Base-by-base conservation (phyloP, 1,284 basidiomycete species). In the Boletellus deceptivus region DNA sequence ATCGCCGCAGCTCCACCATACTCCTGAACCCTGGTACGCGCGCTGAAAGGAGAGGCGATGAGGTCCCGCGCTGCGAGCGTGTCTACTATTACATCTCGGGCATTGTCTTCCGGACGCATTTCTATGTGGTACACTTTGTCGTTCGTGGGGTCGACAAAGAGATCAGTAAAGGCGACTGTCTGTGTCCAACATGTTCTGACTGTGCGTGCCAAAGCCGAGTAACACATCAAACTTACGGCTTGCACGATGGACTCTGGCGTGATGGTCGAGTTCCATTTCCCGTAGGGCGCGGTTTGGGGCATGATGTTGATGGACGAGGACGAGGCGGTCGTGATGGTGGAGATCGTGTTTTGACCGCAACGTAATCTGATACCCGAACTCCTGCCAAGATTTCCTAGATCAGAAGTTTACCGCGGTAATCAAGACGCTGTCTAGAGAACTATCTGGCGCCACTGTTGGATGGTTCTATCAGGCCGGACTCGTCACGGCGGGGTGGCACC, bases 181-280 rank as follows among this genome's bases (percentile, higher is more conserved):
- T 70, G 35, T 3, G 31, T 16, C 13, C 9, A 40, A 37, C 43
- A 8, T 44, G 17, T 35, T 17, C 36, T 42, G 17, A 36, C 11
- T 14, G 42, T 14, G 17, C 11, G 9, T 3, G 7, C 45, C 7
- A 29, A 36, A 4, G 4, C 13, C 10, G 18, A 4, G 31, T 8
- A 9, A 17, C 6, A 14, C 7, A 1, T 27, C 17, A 22, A 7
- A 61, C 61, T 49, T 43, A 84, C 82, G 46, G 71, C 74, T 64
- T 80, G 72, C 5, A 75, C 73, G 48, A 87, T 71, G 14, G 75
- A 69, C 48, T 80, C 76, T 22, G 77, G 71, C 2, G 78, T 75
- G 50, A 88, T 77, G 13, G 79, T 75, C 4, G 84, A 85, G 5
- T 72, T 62, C 83, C 86, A 85, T 40, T 75, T 78, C 24, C 83